These are phyloP conservation scores for Puccinia triticina DNA, from an alignment of 1,284 basidiomycete genomes.

Conservation along the genomic window DNA sequence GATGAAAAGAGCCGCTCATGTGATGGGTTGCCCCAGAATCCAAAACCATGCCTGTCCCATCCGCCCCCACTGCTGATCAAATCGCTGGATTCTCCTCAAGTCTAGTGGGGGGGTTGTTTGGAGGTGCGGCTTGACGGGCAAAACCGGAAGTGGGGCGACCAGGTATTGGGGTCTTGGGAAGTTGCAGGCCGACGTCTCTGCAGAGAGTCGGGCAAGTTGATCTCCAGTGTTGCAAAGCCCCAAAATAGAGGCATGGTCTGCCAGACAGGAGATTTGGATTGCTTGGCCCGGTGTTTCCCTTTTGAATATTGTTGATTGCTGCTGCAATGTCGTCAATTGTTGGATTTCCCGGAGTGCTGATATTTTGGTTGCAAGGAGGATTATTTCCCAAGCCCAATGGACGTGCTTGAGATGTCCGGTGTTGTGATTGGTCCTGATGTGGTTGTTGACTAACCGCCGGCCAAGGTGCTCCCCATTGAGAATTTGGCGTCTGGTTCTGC, in stretches of 20 bases:
- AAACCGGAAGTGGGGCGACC: slow-evolving; percentile 24
- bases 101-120: background rate
- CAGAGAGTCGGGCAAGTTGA: background rate
- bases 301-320: background rate
- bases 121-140: slow-evolving; percentile 9
- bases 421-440: background rate
- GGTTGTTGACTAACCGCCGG: no score
- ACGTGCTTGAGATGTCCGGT: background rate
- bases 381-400: background rate
- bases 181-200: background rate
- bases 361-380: background rate
- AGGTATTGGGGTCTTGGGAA: background rate
- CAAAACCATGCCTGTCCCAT: background rate
- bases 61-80: background rate
- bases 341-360: background rate
- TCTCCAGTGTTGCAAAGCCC: background rate
- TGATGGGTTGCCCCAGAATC: background rate
- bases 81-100: background rate
- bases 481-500: no score
- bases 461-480: no score
- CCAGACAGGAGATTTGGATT: background rate
- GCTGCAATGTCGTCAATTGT: background rate
- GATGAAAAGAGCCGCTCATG: no score
- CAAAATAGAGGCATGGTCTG: background rate
- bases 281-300: background rate